Conservation (phyloP, 2,329 filamentous ascomycete species). For the Trematosphaeria pertusa region DNA sequence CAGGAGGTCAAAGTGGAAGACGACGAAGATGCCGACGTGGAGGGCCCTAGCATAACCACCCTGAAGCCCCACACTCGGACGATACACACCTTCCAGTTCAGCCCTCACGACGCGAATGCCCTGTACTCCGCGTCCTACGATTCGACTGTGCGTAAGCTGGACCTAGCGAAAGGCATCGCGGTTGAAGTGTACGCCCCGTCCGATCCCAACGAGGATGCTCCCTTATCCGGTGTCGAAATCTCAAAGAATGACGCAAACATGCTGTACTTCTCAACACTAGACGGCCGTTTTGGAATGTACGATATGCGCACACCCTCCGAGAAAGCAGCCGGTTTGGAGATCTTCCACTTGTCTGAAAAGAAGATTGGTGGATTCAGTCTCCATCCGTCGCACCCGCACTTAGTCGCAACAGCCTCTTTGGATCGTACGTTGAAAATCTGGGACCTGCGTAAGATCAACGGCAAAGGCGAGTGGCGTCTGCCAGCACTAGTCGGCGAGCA, state of each 20-base stretch:
- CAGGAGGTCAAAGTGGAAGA: conserved; percentile 63
- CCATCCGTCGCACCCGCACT: conserved; percentile 79
- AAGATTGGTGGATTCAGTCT: conserved; percentile 96
- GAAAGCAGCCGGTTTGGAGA: conserved; percentile 60
- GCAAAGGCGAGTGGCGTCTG: conserved; percentile 64
- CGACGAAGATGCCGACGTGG: conserved; percentile 67
- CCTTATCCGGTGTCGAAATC: conserved; percentile 86
- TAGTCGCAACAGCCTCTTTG: conserved; percentile 86
- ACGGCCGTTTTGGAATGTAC: conserved; percentile 80
- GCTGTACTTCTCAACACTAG: conserved; percentile 86
- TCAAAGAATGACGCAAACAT: conserved; percentile 72
- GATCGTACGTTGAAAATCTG: conserved; percentile 91
- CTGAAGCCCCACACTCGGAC: conserved; percentile 91
- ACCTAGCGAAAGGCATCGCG: conserved; percentile 80
- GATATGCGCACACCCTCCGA: conserved; percentile 70
- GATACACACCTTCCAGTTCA: conserved; percentile 83
- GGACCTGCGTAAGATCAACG: conserved; percentile 83
- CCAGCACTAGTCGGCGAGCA: conserved; percentile 83
- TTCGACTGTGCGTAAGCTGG: conserved; percentile 85
- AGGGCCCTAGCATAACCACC: conserved; percentile 81
- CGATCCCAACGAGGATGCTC: conserved; percentile 73
- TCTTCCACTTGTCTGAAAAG: conserved; percentile 82
- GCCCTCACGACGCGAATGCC: conserved; percentile 73
- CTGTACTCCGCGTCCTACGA: conserved; percentile 92
- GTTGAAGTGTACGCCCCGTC: conserved; percentile 81